Base-by-base conservation (phyloP, 2,329 filamentous ascomycete genomes). In the Pochonia chlamydosporia region DNA sequence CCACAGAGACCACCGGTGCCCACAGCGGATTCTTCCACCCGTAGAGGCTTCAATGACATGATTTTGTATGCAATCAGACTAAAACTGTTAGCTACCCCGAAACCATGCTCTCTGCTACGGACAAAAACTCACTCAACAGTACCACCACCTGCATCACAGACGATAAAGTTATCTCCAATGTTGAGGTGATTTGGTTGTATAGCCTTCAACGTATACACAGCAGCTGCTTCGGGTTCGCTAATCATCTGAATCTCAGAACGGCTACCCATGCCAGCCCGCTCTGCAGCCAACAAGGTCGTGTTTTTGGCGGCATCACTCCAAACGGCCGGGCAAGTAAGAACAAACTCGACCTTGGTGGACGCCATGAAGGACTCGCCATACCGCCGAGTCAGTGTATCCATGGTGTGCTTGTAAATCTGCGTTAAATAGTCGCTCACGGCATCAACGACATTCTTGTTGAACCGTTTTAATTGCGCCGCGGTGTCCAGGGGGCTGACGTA, bases 301-400 rank as follows among this genome's bases (percentile, higher is more conserved):
- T 89, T 87, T 69, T 91, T 92, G n/a, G 87, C 88, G 0, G 85
- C 80, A 62, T 93, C 88, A 21, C 82, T 88, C 88, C 88, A 93
- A 7, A 92, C 86, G 7, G 88, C 88, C 7, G 88, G 88, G 44
- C 87, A 88, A 1, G 87, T 92, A 47, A 93, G 72, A 42, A 92
- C 85, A 56, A 88, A 91, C 52, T 91, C 82, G 33, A 89, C 82
- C 56, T 82, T 82, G 5, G 86, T 90, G 7, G 79, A 81, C 6
- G 78, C 77, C 81, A 91, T 88, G 58, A 92, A 91, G 0, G 81
- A 82, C 65, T 87, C 84, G 56, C 87, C 87, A 59, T 90, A 91
- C 40, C 86, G 73, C 50, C 83, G 73, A 1, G 79, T 85, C 53
- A 92, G 71, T 0, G 83, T 89, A 59, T 89, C 84, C 78, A 89